A percentile compares a stretch with the other conserved stretches of the same genome.
These are phyloP conservation scores for Dalbergia oliveri DNA, from an alignment of 306 rosid species.

Conservation along the genomic window DNA sequence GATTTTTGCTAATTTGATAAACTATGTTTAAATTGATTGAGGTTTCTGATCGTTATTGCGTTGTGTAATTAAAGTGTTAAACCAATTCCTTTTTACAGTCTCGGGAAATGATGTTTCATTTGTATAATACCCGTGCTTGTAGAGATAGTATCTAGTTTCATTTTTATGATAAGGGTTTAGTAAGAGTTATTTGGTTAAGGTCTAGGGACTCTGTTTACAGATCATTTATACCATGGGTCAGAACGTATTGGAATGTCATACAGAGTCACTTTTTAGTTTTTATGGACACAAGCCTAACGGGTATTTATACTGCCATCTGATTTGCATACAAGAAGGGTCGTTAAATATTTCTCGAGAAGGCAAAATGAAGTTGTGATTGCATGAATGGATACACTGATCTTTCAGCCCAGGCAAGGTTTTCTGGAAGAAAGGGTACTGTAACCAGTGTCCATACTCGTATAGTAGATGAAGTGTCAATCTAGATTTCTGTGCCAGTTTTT, in stretches of 20 bases:
- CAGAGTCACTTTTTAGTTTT: neutral
- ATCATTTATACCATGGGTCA: neutral
- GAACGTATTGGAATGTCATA: neutral
- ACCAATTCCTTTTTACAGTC: neutral
- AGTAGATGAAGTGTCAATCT: neutral
- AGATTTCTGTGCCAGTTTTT: neutral
- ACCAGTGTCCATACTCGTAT: neutral
- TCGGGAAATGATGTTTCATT: neutral
- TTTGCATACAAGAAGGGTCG: neutral
- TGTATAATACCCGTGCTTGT: too few relatives aligned
- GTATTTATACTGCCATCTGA: neutral
- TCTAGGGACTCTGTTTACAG: neutral
- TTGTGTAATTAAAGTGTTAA: neutral
- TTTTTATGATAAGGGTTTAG: neutral
- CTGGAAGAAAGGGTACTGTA: neutral
- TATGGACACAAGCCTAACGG: neutral
- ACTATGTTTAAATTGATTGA: neutral
- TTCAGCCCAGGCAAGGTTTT: neutral
- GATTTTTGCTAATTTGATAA: neutral
- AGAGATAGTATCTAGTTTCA: slow-evolving; percentile 11
- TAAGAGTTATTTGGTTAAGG: neutral
- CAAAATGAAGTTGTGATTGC: neutral
- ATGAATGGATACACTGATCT: neutral
- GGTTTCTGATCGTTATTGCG: slow-evolving; percentile 17
- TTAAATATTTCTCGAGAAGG: neutral